Base-by-base conservation (phyloP, 805 yeast genomes). In the Pichia exigua region DNA sequence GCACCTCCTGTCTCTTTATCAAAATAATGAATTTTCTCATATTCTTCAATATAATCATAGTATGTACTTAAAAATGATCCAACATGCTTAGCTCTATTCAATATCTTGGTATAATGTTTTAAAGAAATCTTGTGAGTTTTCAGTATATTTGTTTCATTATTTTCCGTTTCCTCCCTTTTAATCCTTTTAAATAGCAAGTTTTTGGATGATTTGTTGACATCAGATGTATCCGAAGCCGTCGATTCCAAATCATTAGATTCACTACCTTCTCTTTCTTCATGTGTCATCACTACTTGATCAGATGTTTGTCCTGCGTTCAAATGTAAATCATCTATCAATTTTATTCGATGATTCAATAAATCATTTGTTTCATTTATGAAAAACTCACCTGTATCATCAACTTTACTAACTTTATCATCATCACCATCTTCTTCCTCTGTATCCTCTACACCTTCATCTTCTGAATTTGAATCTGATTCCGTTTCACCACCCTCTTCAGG, bases 41-140 rank as follows among this genome's bases (percentile, higher is more conserved):
- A 67, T 52, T 75, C 65, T 55, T 76, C 79, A 28, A 82, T 54
- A 47, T 73, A 68, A 17, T 68, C 63, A 59, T 79, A 82, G 60
- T 77, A 80, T 52, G 74, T 66, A 28, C 75, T 78, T 11, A 83
- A 54, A 59, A 74, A 55, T 12, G 51, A 49, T 13, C 27, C 22
- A 17, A 53, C 56, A 46, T 51, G 53, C 42, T 48, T 44, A 2
- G 55, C 50, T 38, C 54, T 13, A 30, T 35, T 47, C 12, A 21
- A 4, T n/a, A 51, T 44, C 41, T 41, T 59, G 24, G 54, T 59
- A 38, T 44, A 50, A 43, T 56, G 62, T 38, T 55, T 71, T 60
- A 47, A 75, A 7, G 38, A 51, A 41, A 46, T 40, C 41, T 42
- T 48, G 44, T 48, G 44, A 39, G 48, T 54, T 42, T 28, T 45